These are phyloP conservation scores for Termitomyces sp. DNA, from an alignment of 768 basidiomycete genomes.

Conservation along the genomic window DNA sequence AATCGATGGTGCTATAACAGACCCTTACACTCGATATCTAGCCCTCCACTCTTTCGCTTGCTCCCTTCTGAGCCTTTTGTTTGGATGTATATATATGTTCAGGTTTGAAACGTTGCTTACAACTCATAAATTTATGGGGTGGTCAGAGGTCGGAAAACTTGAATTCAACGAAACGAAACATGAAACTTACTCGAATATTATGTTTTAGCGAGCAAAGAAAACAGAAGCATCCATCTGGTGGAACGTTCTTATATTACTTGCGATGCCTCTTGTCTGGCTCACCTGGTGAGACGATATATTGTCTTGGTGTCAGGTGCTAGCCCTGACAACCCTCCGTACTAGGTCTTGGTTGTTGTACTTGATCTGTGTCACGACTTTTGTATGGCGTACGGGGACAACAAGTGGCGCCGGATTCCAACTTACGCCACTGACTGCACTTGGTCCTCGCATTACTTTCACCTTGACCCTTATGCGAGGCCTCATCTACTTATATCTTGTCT, in stretches of 20 bases:
- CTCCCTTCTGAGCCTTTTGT: conserved; percentile 17
- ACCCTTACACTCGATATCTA: conserved; percentile 51
- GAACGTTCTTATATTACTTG: conserved; percentile 62
- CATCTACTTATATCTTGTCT: neutral
- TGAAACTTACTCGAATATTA: neutral
- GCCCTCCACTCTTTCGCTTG: conserved; percentile 45
- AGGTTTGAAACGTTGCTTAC: conserved; percentile 56
- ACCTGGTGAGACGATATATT: conserved; percentile 40
- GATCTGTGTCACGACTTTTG: conserved; percentile 55
- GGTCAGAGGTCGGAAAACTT: conserved; percentile 43
- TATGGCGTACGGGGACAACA: conserved; percentile 60
- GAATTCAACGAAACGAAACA: neutral
- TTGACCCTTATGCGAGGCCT: conserved; percentile 3
- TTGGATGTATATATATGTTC: too few relatives aligned
- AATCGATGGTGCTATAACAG: conserved; percentile 30
- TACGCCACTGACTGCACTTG: conserved; percentile 34
- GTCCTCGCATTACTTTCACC: conserved; percentile 53
- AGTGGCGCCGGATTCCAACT: conserved; percentile 30
- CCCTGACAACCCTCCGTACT: neutral
- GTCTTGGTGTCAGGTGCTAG: too few relatives aligned
- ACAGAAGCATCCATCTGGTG: conserved; percentile 25
- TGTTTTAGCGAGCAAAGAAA: conserved; percentile 47
- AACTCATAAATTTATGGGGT: conserved; percentile 34
- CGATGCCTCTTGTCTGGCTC: conserved; percentile 65
- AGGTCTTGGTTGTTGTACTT: conserved; percentile 70